Conservation (phyloP, 805 yeast genomes). For the Lipomyces anomalus region DNA sequence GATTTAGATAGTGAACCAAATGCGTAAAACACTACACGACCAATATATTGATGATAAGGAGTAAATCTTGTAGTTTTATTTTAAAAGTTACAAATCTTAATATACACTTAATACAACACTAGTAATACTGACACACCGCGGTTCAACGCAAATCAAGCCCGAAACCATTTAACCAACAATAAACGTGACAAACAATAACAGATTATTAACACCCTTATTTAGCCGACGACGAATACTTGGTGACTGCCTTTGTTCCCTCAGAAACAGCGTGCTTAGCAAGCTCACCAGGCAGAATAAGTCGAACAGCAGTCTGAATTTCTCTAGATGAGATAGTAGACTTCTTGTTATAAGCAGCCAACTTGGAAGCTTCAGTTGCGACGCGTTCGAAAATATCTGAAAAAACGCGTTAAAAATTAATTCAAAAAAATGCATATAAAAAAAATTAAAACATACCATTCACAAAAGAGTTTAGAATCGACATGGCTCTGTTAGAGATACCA, state of each 20-base stretch:
- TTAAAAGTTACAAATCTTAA: not conserved
- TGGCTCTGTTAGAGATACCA: conserved; percentile 97
- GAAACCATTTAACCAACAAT: conserved; percentile 17
- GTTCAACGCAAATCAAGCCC: not conserved
- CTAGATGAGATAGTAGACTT: conserved; percentile 96
- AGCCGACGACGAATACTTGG: conserved; percentile 26
- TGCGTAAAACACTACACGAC: not conserved
- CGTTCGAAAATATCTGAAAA: conserved; percentile 77
- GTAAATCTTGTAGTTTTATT: not conserved
- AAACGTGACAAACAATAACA: conserved; percentile 13
- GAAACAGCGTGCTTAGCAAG: conserved; percentile 97
- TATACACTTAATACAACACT: not conserved
- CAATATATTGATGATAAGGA: not conserved
- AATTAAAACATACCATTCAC: conserved; percentile 54
- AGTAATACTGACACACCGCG: not conserved
- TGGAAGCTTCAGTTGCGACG: conserved; percentile 96
- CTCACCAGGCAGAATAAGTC: conserved; percentile 97
- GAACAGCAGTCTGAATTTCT: conserved; percentile 97
- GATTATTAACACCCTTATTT: conserved; percentile 5
- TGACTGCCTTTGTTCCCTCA: conserved; percentile 54
- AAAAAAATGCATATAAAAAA: not conserved
- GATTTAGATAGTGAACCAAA: not conserved
- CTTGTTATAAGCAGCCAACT: conserved; percentile 97
- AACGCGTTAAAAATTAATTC: not conserved
- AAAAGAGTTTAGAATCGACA: conserved; percentile 97